Percentiles rank a stretch among this genome's conserved stretches.
phyloP scores from a whole-genome alignment of 2,329 filamentous ascomycete species.

The Emmonsiellopsis sp. region DNA sequence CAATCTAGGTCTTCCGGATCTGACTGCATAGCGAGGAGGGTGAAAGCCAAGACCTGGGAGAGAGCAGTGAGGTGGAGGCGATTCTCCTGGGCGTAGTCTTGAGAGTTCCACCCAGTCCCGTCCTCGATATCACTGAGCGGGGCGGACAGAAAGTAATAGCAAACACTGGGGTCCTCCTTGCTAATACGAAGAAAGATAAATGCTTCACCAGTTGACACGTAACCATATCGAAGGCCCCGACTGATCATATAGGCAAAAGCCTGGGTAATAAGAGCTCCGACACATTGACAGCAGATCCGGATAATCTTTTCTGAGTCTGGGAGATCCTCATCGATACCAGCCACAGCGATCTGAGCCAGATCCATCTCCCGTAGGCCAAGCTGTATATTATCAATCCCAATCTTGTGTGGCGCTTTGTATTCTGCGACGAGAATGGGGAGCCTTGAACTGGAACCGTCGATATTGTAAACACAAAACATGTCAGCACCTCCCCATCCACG shows the following conservation, averaged over 20 bases:
- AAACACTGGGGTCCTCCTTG: constrained; percentile 15
- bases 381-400: constrained; percentile 21
- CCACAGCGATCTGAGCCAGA: constrained; percentile 28
- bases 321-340: constrained; percentile 11
- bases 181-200: constrained; percentile 33
- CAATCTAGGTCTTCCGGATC: background rate
- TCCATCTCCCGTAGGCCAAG: constrained; percentile 33
- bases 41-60: background rate
- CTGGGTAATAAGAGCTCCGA: constrained; percentile 36
- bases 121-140: background rate
- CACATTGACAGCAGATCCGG: constrained; percentile 29
- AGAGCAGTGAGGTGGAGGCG: background rate
- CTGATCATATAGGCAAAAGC: constrained; percentile 42
- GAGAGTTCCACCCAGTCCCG: background rate
- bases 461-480: constrained; percentile 25
- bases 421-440: background rate
- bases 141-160: constrained; percentile 16
- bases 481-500: constrained; percentile 14
- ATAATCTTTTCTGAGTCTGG: constrained; percentile 21
- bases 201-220: constrained; percentile 33
- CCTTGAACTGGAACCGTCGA: background rate
- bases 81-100: background rate
- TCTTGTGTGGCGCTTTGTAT: background rate
- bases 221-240: constrained; percentile 35
- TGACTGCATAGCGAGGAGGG: background rate